Evolutionary conservation across 768 basidiomycete genomes (phyloP).

Genomic region (Phanerochaete carnosa): DNA sequence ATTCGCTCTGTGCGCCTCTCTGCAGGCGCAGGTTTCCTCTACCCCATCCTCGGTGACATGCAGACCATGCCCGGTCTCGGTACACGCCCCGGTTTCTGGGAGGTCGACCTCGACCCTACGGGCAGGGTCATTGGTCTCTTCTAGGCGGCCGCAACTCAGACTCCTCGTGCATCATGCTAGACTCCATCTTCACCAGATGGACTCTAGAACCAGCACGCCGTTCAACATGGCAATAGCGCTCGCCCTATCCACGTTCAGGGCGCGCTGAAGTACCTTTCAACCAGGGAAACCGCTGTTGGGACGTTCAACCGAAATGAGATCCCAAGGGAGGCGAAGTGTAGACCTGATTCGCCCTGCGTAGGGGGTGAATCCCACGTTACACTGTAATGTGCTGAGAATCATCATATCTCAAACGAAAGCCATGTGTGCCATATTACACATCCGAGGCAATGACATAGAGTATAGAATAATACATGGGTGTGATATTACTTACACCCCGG

Average conservation of each 20-base stretch:
- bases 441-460: background rate
- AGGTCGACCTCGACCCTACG: slow-evolving; percentile 76
- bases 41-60: slow-evolving; percentile 95
- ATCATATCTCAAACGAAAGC: background rate
- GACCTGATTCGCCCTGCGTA: background rate
- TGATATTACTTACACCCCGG: background rate
- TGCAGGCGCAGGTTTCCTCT: slow-evolving; percentile 94
- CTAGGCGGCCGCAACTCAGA: slow-evolving; percentile 33
- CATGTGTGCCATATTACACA: background rate
- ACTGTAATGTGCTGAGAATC: background rate
- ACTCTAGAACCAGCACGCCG: slow-evolving; percentile 19
- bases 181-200: slow-evolving; percentile 30
- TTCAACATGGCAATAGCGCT: slow-evolving; percentile 15
- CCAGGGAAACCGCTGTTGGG: slow-evolving; percentile 24
- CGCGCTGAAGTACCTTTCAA: slow-evolving; percentile 34
- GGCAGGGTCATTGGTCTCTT: slow-evolving; percentile 87
- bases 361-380: background rate
- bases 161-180: slow-evolving; percentile 1
- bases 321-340: background rate
- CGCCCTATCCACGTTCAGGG: slow-evolving; percentile 38
- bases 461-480: background rate
- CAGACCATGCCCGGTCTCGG: slow-evolving; percentile 97
- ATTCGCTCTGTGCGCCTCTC: slow-evolving; percentile 85
- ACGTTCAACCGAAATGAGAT: background rate
- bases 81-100: slow-evolving; percentile 92